Percentiles rank a stretch among this genome's conserved stretches.
Conservation (phyloP, 2,329 filamentous ascomycete genomes). For the Eutypa lata region DNA sequence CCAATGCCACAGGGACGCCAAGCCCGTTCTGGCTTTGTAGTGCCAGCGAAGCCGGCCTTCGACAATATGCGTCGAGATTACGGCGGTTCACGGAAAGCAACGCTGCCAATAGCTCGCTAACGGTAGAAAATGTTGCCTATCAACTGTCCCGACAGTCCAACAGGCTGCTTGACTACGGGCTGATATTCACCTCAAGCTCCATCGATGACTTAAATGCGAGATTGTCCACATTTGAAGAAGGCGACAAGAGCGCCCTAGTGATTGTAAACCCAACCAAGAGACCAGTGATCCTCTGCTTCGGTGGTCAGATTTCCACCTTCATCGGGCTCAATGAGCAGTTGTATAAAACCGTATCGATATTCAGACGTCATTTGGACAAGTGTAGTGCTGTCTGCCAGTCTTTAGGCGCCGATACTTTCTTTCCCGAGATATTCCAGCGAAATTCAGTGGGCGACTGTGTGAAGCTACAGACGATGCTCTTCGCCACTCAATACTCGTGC, state of each 20-base stretch:
- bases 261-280: too few relatives aligned
- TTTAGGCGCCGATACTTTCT: constrained; percentile 22
- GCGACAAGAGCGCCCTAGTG: background rate
- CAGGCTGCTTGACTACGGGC: too few relatives aligned
- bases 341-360: background rate
- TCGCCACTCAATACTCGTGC: constrained; percentile 35
- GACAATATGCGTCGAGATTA: too few relatives aligned
- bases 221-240: background rate
- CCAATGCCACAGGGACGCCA: background rate
- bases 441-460: constrained; percentile 19
- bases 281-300: constrained; percentile 22
- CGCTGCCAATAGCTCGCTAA: too few relatives aligned
- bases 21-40: too few relatives aligned
- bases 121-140: too few relatives aligned
- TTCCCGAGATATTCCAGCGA: constrained; percentile 24
- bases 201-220: too few relatives aligned
- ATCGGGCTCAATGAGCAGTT: constrained; percentile 23
- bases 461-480: constrained; percentile 34
- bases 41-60: too few relatives aligned
- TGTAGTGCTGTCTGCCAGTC: constrained; percentile 7
- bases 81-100: too few relatives aligned
- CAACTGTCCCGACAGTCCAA: too few relatives aligned
- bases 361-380: constrained; percentile 20
- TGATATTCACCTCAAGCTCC: too few relatives aligned
- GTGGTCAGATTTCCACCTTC: constrained; percentile 23